phyloP scores from a whole-genome alignment of 1,284 basidiomycete genomes.

The Crucibulum parvulum region DNA sequence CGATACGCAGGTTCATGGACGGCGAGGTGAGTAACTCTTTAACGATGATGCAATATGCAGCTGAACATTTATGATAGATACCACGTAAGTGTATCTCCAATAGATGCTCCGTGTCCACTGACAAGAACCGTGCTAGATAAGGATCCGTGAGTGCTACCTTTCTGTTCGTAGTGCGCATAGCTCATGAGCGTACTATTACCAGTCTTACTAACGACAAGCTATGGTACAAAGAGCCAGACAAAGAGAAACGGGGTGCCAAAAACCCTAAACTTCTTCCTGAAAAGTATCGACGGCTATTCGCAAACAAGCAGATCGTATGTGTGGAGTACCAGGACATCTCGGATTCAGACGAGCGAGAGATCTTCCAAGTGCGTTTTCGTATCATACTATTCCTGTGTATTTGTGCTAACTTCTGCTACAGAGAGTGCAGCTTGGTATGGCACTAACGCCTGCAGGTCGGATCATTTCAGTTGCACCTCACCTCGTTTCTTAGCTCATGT shows the following conservation, averaged over 20 bases:
- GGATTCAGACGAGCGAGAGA: constrained; percentile 69
- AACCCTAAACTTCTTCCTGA: constrained; percentile 49
- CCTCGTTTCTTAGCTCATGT: neutral
- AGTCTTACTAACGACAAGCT: constrained; percentile 55
- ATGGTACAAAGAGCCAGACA: constrained; percentile 52
- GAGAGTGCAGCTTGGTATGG: constrained; percentile 81
- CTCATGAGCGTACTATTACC: neutral
- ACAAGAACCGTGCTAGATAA: no score
- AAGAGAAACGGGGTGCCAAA: neutral
- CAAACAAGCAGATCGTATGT: constrained; percentile 75
- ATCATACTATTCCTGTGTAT: neutral
- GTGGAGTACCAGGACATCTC: constrained; percentile 72
- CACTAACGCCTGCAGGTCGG: constrained; percentile 67
- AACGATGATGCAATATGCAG: neutral
- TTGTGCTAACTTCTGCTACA: constrained; percentile 23
- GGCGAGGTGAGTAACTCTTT: constrained; percentile 56
- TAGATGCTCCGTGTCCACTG: no score
- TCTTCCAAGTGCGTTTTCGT: constrained; percentile 64
- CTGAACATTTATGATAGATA: neutral
- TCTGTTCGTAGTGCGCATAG: neutral
- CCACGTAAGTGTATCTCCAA: neutral
- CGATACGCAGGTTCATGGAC: constrained; percentile 75
- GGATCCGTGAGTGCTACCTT: no score
- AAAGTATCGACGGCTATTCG: constrained; percentile 58
- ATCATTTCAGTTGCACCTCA: neutral